Base-by-base conservation (phyloP, 805 yeast genomes). In the Candida montana region DNA sequence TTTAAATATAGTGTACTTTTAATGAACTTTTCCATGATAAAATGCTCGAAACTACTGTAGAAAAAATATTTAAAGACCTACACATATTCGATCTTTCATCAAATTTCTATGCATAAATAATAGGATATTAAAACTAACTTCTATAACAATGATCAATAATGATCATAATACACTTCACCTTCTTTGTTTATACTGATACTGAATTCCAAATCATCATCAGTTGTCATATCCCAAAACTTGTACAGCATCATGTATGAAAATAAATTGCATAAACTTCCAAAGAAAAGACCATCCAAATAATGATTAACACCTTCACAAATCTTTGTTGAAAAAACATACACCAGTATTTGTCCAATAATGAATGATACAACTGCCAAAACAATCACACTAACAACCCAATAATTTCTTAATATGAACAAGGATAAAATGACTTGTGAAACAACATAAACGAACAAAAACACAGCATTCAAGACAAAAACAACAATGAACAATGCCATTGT, bases 181-280 rank as follows among this genome's bases (percentile, higher is more conserved):
- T 64, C 68, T 47, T 70, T 76, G 44, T 67, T 67, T 30, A 69
- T 68, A 44, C 78, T 72, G 39, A 87, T 93, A 37, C 88, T 78
- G 62, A 91, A 93, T 64, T 91, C 99, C 53, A 91, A 78, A 61
- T 93, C 98, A 55, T 91, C 98, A 43, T 81, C 79, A 11, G 98
- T 93, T 39, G 91, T 82, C 75, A 90, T 88, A 57, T 90, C 97
- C 96, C 98, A 91, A 52, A 80, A 87, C 64, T 93, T 90, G 69
- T 89, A 91, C 39, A 91, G 71, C 98, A 93, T 91, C 95, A 93
- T 89, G 41, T 84, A 66, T 4, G 95, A 74, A 54, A 88, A 83
- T 37, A 88, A 58, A 58, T 87, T 87, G 57, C 95, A 77, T 28
- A 88, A 54, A 20, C 93, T 75, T 26, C 88, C 93, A 55, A 90